phyloP scores from a whole-genome alignment of 2,329 filamentous ascomycete species.

The Diaporthe destruens region DNA sequence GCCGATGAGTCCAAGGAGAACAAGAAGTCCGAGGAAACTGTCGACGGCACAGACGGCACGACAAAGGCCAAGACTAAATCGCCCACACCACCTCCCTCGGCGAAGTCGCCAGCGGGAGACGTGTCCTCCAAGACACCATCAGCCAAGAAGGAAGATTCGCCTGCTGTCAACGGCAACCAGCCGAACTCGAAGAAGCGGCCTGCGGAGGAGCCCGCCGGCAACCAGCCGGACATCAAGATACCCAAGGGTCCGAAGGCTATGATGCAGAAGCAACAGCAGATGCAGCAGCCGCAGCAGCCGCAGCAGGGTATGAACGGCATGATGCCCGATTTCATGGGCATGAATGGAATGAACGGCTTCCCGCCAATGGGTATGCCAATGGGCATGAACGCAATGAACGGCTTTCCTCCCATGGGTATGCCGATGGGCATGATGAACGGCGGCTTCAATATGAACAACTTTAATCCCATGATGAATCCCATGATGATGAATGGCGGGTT shows the following conservation, averaged over 20 bases:
- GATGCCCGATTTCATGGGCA: constrained; percentile 49
- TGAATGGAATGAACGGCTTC: constrained; percentile 55
- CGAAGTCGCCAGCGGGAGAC: constrained; percentile 47
- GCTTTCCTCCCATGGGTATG: constrained; percentile 9
- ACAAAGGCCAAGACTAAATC: constrained; percentile 52
- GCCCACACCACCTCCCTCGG: constrained; percentile 47
- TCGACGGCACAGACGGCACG: constrained; percentile 53
- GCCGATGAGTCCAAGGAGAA: constrained; percentile 45
- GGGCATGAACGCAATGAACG: constrained; percentile 44
- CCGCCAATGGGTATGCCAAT: constrained; percentile 51
- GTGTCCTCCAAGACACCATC: constrained; percentile 49
- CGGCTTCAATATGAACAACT: constrained; percentile 49
- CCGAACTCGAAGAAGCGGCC: constrained; percentile 79
- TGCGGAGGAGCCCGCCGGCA: constrained; percentile 78
- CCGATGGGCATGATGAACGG: constrained; percentile 22
- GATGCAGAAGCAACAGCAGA: constrained; percentile 63
- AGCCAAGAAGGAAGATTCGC: constrained; percentile 47
- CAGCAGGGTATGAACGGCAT: constrained; percentile 52
- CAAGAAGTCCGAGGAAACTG: constrained; percentile 53
- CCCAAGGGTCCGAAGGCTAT: constrained; percentile 76
- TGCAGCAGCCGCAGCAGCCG: constrained; percentile 53
- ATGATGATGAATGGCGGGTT: constrained; percentile 49
- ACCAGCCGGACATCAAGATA: constrained; percentile 74
- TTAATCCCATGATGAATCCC: constrained; percentile 49
- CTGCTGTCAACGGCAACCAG: constrained; percentile 45